These are phyloP conservation scores for Reutealis trisperma DNA, from an alignment of 345 rosid genomes.

Conservation along the genomic window DNA sequence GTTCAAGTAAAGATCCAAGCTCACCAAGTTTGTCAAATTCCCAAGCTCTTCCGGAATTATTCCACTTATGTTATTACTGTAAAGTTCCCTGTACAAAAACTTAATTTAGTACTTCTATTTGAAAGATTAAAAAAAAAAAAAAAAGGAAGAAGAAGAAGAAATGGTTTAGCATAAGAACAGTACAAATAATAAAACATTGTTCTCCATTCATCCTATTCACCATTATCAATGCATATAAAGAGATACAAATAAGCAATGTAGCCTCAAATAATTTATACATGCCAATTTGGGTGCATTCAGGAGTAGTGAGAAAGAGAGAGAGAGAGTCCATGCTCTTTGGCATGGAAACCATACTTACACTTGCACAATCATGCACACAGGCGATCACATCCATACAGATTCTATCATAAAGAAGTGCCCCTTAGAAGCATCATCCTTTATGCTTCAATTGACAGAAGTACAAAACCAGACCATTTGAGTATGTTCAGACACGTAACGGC, in stretches of 20 bases:
- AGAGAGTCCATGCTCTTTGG: neutral
- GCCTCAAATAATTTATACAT: neutral
- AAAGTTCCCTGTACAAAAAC: conserved; percentile 70
- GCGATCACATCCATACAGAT: neutral
- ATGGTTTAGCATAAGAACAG: conserved; percentile 1
- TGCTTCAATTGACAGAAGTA: neutral
- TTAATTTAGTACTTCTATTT: conserved; percentile 14
- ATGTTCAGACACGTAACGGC: neutral
- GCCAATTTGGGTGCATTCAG: neutral
- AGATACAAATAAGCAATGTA: neutral
- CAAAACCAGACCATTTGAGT: neutral
- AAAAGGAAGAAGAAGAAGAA: neutral
- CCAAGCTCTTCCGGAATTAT: conserved; percentile 78
- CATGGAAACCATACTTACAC: neutral
- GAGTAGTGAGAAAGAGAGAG: neutral
- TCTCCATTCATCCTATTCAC: neutral
- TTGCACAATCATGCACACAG: too few species aligned
- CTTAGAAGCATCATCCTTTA: neutral
- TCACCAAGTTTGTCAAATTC: conserved; percentile 73
- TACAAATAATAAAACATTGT: neutral
- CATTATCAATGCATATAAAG: neutral
- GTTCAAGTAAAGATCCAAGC: conserved; percentile 95
- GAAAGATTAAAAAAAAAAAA: neutral
- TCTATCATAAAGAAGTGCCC: neutral
- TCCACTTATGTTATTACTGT: conserved; percentile 70